These are phyloP conservation scores for Astragalus membranaceus DNA, from an alignment of 306 rosid genomes.

Conservation along the genomic window DNA sequence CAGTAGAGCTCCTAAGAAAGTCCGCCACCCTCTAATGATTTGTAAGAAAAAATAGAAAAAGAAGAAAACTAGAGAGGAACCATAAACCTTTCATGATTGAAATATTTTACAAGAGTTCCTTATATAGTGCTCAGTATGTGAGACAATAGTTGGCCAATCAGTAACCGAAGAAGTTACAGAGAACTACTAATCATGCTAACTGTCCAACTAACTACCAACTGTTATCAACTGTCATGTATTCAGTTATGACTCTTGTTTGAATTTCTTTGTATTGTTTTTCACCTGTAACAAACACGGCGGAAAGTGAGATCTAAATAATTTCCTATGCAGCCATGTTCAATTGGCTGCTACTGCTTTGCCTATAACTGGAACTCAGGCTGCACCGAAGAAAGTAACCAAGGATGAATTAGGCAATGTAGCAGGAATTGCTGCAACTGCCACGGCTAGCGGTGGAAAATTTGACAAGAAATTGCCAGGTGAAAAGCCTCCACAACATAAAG, in stretches of 20 bases:
- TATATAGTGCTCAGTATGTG: background rate
- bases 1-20: too few relatives aligned
- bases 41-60: too few relatives aligned
- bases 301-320: constrained; percentile 13
- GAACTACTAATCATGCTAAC: background rate
- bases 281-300: background rate
- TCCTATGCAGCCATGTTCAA: constrained; percentile 69
- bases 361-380: constrained; percentile 81
- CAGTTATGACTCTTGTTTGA: background rate
- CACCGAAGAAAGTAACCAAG: constrained; percentile 62
- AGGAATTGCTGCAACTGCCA: constrained; percentile 81
- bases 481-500: constrained; percentile 67
- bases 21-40: background rate
- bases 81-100: background rate
- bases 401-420: constrained; percentile 75
- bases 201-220: background rate
- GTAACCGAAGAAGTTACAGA: background rate
- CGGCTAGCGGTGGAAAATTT: constrained; percentile 96
- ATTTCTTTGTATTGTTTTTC: background rate
- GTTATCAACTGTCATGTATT: background rate
- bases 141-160: background rate
- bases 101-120: background rate
- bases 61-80: background rate
- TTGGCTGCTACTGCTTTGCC: constrained; percentile 91
- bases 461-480: constrained; percentile 86